Evolutionary conservation across 208 protist genomes (phyloP).

Genomic region (Trypanosoma mega): DNA sequence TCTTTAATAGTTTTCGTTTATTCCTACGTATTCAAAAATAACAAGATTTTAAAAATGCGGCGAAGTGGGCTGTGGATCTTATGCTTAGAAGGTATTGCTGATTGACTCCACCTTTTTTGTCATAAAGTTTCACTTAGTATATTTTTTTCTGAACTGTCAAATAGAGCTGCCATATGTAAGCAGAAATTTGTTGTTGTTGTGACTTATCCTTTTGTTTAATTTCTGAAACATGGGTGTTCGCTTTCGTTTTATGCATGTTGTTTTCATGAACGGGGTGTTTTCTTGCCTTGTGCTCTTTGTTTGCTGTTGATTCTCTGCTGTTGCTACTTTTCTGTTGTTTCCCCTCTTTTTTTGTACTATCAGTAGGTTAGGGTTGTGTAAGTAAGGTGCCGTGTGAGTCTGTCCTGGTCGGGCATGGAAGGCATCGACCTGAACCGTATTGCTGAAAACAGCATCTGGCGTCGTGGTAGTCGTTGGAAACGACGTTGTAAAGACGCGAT

Average conservation of each 20-base stretch:
- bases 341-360: conserved; percentile 7
- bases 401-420: conserved; percentile 7
- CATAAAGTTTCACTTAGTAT: too few species aligned
- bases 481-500: neutral
- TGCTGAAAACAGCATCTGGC: neutral
- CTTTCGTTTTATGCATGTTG: neutral
- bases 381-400: neutral
- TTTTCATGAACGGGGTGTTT: conserved; percentile 18
- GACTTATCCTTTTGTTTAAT: neutral
- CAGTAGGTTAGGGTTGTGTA: conserved; percentile 1
- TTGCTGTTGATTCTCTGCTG: conserved; percentile 5
- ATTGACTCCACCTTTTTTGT: too few species aligned
- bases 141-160: too few species aligned
- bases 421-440: neutral
- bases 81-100: too few species aligned
- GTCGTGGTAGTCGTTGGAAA: neutral
- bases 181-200: too few species aligned
- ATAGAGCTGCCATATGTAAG: too few species aligned
- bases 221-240: neutral
- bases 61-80: too few species aligned
- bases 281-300: neutral
- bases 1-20: too few species aligned
- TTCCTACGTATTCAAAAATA: too few species aligned
- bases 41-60: too few species aligned
- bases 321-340: conserved; percentile 19